Percentiles rank a stretch among this genome's conserved stretches.
These are phyloP conservation scores for Hirsutella minnesotensis DNA, from an alignment of 2,329 filamentous ascomycete genomes.

Conservation along the genomic window DNA sequence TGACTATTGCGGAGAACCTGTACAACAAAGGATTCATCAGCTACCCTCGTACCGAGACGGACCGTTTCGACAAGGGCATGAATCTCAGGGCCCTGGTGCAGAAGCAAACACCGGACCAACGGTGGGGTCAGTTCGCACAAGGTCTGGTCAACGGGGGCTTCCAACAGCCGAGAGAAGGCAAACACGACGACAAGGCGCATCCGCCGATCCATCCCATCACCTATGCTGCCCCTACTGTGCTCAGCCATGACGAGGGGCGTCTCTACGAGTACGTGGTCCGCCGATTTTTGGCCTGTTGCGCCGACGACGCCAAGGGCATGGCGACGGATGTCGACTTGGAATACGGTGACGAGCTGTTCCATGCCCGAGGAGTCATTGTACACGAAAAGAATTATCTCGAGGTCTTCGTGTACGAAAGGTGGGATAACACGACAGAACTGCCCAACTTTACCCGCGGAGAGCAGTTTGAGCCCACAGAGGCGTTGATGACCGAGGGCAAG, in stretches of 20 bases:
- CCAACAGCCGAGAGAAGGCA: slow-evolving; percentile 67
- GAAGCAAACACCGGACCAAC: slow-evolving; percentile 66
- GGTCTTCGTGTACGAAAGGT: slow-evolving; percentile 92
- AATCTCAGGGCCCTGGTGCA: slow-evolving; percentile 68
- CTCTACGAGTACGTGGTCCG: slow-evolving; percentile 90
- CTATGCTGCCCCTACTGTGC: slow-evolving; percentile 57
- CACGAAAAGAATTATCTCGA: slow-evolving; percentile 87
- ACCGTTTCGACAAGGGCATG: slow-evolving; percentile 86
- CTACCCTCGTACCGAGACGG: slow-evolving; percentile 94
- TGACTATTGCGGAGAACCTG: slow-evolving; percentile 74
- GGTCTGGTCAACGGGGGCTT: slow-evolving; percentile 65
- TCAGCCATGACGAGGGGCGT: slow-evolving; percentile 55
- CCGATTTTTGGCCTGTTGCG: slow-evolving; percentile 90
- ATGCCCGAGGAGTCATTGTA: slow-evolving; percentile 72
- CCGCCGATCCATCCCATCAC: slow-evolving; percentile 93
- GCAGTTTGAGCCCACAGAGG: slow-evolving; percentile 76
- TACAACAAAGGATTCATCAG: slow-evolving; percentile 96
- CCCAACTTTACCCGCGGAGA: slow-evolving; percentile 73
- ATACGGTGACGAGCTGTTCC: slow-evolving; percentile 76
- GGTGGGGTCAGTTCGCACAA: slow-evolving; percentile 76
- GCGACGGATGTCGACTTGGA: slow-evolving; percentile 74
- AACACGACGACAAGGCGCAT: slow-evolving; percentile 92
- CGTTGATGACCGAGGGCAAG: slow-evolving; percentile 81
- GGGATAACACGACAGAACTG: slow-evolving; percentile 76
- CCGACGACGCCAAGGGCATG: slow-evolving; percentile 81